Conservation (phyloP, 306 rosid species). For the Quercus suber region DNA sequence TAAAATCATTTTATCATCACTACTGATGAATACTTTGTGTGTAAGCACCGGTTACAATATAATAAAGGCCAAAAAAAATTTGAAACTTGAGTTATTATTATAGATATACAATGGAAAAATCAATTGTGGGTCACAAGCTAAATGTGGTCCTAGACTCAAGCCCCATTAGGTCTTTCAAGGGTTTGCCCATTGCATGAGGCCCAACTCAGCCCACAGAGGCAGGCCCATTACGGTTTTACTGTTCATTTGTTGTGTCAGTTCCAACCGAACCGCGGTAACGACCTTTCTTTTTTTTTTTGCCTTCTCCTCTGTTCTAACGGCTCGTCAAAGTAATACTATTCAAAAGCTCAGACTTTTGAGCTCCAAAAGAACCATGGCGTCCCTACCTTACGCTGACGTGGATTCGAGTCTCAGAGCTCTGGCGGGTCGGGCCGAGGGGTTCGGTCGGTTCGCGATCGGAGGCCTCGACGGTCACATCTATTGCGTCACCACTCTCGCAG, state of each 20-base stretch:
- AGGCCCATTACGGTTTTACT: not conserved
- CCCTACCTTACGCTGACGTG: constrained; percentile 52
- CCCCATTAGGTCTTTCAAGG: not conserved
- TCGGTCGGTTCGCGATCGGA: constrained; percentile 53
- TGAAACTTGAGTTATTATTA: no score
- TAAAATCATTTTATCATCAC: no score
- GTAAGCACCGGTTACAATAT: accelerated
- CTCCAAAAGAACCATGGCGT: constrained; percentile 29
- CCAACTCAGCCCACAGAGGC: not conserved
- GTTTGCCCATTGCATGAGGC: not conserved
- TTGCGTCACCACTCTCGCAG: constrained; percentile 56
- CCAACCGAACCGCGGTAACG: not conserved
- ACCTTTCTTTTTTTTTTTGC: not conserved
- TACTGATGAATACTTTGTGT: no score
- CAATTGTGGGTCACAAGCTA: no score
- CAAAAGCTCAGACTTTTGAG: not conserved
- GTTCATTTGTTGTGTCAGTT: not conserved
- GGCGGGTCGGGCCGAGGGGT: constrained; percentile 64
- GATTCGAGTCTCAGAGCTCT: constrained; percentile 49
- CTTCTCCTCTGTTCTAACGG: not conserved
- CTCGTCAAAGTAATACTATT: not conserved
- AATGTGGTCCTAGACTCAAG: not conserved
- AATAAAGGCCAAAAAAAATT: no score
- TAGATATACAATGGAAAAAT: no score
- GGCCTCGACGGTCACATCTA: constrained; percentile 57